Base-by-base conservation (phyloP, 805 yeast genomes). In the Alloascoidea africana region DNA sequence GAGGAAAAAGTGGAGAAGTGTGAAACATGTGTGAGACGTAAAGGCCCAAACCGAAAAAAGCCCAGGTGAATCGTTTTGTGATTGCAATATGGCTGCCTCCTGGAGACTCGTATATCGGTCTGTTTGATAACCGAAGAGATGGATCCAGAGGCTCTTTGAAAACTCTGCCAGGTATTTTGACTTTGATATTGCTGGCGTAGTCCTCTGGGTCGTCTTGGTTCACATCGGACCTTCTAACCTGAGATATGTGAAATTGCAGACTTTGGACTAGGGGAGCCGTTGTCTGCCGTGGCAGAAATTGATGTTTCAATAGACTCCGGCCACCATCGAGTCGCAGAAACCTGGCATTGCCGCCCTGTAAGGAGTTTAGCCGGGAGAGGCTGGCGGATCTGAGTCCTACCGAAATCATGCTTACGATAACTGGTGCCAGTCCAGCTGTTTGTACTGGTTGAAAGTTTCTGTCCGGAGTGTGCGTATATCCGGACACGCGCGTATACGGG, bases 71-170 rank as follows among this genome's bases (percentile, higher is more conserved):
- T 43, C 85, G 54, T 47, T 76, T 79, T 34, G 77, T 59, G 39
- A 76, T 63, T 2, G 81, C 70, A 2, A 78, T 73, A 40, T 76
- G 74, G 35, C 69, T 66, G 4, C 72, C 62, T 2, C 75, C 63
- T 0, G 86, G 84, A 0, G 80, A 73, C 36, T 63, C 69, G 47
- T 81, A 81, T 17, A 81, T 46, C 2, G 87, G 79, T 42, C 62
- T 63, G 46, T 73, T 68, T 2, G 81, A 73, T 4, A 75, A 56
- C 38, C 84, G 56, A 41, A 51, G 67, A 17, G 73, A 63, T 3
- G 59, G 50, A 4, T 75, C 75, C 16, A 80, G 50, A n/a, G 65
- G 63, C 11, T 63, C 64, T 13, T 63, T 49, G 18, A 60, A 54
- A 11, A 64, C 40, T 0, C 60, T 45, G 3, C 65, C 59, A 1